Evolutionary conservation across 2,329 filamentous ascomycete genomes (phyloP), one percentile per base, ranked within the genome.

Genomic region (Exophiala bonariae): DNA sequence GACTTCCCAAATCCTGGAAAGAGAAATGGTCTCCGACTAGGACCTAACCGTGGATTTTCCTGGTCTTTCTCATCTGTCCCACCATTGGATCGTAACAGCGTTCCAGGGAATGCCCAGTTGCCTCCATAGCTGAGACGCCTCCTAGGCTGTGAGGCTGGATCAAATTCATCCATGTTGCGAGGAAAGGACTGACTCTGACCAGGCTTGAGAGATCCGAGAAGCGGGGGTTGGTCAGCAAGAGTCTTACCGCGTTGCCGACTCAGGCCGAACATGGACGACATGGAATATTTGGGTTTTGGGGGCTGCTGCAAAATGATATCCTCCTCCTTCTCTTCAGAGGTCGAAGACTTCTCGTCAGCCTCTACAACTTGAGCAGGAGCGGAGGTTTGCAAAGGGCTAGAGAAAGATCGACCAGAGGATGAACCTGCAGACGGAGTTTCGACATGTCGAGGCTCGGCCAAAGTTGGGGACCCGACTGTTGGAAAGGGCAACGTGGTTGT

Each of bases 111-210:
- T 41, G 66, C 74, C 76, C 70, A 80, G 62, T 77, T 77, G 7
- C 74, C 74, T 5, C 79, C 79, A 58, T 82, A 76, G 54, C 79
- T 83, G 17, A 74, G 65, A 51, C 81, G 76, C 18, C 81, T 73
- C 33, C 58, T 50, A 44, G 74, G 72, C 45, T 74, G 71, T 18
- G 68, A 66, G 8, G 72, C 73, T 3, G 74, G 68, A 55, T 81
- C 78, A 32, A 74, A 62, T 7, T 75, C 75, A 33, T 82, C 76
- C 23, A 71, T 39, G 52, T 76, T 73, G 28, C 80, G 72, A 11
- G 82, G 82, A 60, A 84, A 77, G n/a, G 81, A 84, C 53, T 83
- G 81, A 50, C 80, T 83, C 52, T 84, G 80, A 1, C 75, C 73
- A 38, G 77, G 67, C 54, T 81, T 82, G 52, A 83, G 61, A n/a